A percentile compares a stretch with the other conserved stretches of the same genome.
Conservation (phyloP, 2,329 filamentous ascomycete genomes). For the Sarocladiaceae sp. region DNA sequence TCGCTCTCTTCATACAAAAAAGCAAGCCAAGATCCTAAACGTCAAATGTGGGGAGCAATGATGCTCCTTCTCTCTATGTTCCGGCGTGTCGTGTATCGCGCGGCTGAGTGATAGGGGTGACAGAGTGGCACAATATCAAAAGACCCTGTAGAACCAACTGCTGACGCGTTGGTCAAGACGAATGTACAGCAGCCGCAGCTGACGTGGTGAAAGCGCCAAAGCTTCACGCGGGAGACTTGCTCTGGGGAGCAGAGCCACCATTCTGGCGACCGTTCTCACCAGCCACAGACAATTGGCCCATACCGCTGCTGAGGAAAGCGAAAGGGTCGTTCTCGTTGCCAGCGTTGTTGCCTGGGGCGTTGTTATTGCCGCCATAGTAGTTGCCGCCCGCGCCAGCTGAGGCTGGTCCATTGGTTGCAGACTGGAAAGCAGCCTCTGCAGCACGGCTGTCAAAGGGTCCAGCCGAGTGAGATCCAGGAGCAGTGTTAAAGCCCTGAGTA, state of each 20-base stretch:
- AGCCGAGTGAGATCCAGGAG: conserved; percentile 71
- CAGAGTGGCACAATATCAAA: conserved; percentile 3
- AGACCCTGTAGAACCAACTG: background rate
- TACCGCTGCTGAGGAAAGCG: conserved; percentile 69
- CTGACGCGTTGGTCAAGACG: conserved; percentile 5
- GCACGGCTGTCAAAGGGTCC: conserved; percentile 89
- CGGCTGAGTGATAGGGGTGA: conserved; percentile 5
- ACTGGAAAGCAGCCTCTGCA: conserved; percentile 90
- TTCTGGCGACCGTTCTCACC: conserved; percentile 53
- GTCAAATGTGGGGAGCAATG: conserved; percentile 7
- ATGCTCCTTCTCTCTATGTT: conserved; percentile 31
- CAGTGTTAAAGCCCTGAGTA: conserved; percentile 67
- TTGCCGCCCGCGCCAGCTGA: conserved; percentile 63
- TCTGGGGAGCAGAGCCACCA: conserved; percentile 53
- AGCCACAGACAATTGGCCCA: conserved; percentile 66
- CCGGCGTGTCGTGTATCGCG: conserved; percentile 3
- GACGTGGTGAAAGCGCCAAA: background rate
- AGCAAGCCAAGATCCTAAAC: conserved; percentile 22
- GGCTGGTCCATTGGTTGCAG: conserved; percentile 73
- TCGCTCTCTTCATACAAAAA: conserved; percentile 29
- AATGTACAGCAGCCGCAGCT: conserved; percentile 17
- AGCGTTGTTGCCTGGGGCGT: conserved; percentile 46
- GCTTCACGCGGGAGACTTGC: conserved; percentile 53
- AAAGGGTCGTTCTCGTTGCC: conserved; percentile 68
- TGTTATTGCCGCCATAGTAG: conserved; percentile 44